These are phyloP conservation scores for Mortierella sp. DNA, from an alignment of 371 early-diverging fungal genomes.

Conservation along the genomic window DNA sequence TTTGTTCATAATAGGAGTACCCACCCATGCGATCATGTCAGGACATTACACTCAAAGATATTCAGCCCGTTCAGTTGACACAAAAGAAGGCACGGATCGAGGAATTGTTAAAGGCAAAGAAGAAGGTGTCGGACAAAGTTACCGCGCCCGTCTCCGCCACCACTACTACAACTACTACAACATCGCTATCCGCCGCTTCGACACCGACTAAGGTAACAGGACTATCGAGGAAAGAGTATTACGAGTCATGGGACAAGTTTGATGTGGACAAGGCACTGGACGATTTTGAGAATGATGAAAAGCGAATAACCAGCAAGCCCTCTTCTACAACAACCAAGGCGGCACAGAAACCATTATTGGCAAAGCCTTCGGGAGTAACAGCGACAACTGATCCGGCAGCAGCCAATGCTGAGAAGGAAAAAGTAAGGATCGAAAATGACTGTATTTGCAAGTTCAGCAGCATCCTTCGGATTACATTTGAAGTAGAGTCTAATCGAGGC, in stretches of 20 bases:
- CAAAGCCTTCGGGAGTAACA: background rate
- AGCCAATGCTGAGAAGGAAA: constrained; percentile 70
- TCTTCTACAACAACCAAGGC: constrained; percentile 25
- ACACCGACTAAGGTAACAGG: background rate
- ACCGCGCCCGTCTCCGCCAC: background rate
- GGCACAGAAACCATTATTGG: background rate
- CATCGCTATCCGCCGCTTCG: background rate
- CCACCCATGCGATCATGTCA: constrained; percentile 30
- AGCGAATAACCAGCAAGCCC: constrained; percentile 2
- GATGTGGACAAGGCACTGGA: constrained; percentile 56
- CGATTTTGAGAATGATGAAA: constrained; percentile 20
- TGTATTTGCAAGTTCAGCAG: too few relatives aligned
- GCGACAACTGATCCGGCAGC: constrained; percentile 7
- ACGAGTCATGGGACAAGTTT: constrained; percentile 67
- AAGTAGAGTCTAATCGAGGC: background rate
- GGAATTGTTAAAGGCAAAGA: background rate
- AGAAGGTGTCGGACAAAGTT: constrained; percentile 18
- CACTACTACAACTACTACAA: background rate
- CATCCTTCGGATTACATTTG: too few relatives aligned
- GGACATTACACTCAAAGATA: constrained; percentile 32
- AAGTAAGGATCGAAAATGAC: constrained; percentile 54
- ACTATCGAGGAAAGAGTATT: constrained; percentile 48
- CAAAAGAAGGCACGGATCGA: constrained; percentile 12
- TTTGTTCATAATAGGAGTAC: constrained; percentile 29
- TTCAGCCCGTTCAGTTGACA: constrained; percentile 10